Evolutionary conservation across 352 stramenopile species (phyloP).

Genomic region (Thraustotheca clavata): DNA sequence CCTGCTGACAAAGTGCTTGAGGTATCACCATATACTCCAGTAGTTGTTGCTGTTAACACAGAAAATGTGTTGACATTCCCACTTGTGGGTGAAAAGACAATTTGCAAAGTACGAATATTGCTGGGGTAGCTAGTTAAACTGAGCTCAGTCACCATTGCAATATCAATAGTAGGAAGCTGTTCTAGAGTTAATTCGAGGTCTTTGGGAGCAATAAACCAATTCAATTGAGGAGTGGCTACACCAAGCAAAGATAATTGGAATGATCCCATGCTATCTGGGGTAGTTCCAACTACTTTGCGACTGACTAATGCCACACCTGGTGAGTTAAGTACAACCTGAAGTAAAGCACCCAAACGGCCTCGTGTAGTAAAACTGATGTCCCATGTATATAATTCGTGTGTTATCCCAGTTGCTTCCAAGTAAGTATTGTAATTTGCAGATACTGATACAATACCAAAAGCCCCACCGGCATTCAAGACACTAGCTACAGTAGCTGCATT

Average conservation of each 20-base stretch:
- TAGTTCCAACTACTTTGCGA: constrained; percentile 2
- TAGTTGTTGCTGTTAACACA: not conserved
- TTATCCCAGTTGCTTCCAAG: not conserved
- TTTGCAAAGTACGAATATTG: constrained; percentile 14
- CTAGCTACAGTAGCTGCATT: constrained; percentile 5
- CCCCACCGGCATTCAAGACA: not conserved
- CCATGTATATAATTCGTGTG: constrained; percentile 22
- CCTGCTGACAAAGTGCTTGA: constrained; percentile 28
- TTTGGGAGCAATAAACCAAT: constrained; percentile 21
- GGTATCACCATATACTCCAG: constrained; percentile 23
- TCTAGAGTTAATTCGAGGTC: constrained; percentile 23
- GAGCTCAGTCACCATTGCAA: constrained; percentile 24
- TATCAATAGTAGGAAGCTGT: constrained; percentile 8
- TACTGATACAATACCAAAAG: constrained; percentile 17
- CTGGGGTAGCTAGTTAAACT: not conserved
- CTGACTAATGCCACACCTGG: not conserved
- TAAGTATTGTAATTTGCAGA: not conserved
- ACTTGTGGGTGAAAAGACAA: constrained; percentile 28
- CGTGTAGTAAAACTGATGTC: constrained; percentile 24
- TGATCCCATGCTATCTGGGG: constrained; percentile 8
- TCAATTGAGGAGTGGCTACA: constrained; percentile 24
- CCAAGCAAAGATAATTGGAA: constrained; percentile 20
- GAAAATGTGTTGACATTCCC: constrained; percentile 24
- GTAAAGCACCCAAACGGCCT: not conserved
- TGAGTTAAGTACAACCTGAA: no score